Evolutionary conservation across 176 grass and related monocot genomes (phyloP), one percentile per base, ranked within the genome.

Genomic region (Tillandsia leiboldiana): DNA sequence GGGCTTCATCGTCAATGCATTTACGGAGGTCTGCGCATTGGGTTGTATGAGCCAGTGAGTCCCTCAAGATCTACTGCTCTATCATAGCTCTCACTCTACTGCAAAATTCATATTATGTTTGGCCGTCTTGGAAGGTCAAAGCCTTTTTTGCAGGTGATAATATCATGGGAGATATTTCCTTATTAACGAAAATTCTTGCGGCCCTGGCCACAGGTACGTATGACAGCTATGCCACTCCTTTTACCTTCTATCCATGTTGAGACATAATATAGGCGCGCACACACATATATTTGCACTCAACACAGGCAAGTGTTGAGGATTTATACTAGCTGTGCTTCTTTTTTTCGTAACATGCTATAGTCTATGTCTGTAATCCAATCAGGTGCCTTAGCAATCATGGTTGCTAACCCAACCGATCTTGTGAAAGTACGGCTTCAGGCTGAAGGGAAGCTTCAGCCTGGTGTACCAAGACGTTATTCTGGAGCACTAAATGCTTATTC

Each of bases 351-450:
- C 56, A 23, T 61, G 22, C 56, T 61, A 61, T 17, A 61, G 56
- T 61, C 17, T 15, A 61, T 61, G 56, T 61, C 10, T 23, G 13
- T 9, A 61, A 61, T 61, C 22, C 56, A 61, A 61, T 61, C 68
- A 96, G 92, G 92, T 73, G 78, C 84, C 33, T 66, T 96, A 54
- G 92, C 83, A 0, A 96, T 96, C 67, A 50, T 73, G 65, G 80
- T 91, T 50, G 92, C 92, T 72, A 96, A 88, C 75, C 92, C 92
- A 74, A 96, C 85, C 65, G 92, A 96, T 82, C 85, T 96, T 78
- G 92, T 96, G 10, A 96, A 91, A 88, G 85, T 96, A 73, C 79
- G 92, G 47, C 82, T 96, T 78, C 92, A 89, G 87, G 82, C 92
- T 70, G 88, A 91, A 84, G 92, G 92, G 71, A 96, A 96, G 72